Base-by-base conservation (phyloP, 257 asterid species). In the Lantana camara region DNA sequence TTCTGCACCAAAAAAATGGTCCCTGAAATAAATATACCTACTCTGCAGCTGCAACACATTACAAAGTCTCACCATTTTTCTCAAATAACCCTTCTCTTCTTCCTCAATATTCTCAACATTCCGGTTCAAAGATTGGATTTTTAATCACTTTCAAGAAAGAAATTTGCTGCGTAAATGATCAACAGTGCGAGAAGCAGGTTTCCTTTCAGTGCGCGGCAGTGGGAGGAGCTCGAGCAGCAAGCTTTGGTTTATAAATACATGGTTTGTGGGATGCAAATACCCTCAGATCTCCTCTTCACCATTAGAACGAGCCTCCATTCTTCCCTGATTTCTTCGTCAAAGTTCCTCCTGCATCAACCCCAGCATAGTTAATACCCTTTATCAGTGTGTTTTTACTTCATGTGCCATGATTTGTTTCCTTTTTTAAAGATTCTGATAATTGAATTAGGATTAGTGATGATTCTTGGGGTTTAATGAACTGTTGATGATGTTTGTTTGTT, bases 211-310 rank as follows among this genome's bases (percentile, higher is more conserved):
- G 83, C 84, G 34, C 52, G 75, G 23, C 95, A 87, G 42, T 75
- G 90, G 88, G 86, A 85, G 80, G 95, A 87, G 55, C 95, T 87
- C 48, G 92, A 87, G 60, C 87, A 82, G 59, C 95, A 87, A 69
- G 83, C 88, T 35, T 88, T 87, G 13, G 87, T 82, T 48, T 87
- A 76, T 76, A 87, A 87, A 63, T 82, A 84, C 76, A 84, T 87
- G 79, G 74, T 67, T 3, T 82, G 92, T 41, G 92, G 95, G 7
- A 75, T 80, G 71, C 86, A 88, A n/a, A 67, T 87, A 44, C 95
- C 95, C 4, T 77, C 83, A 40, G 95, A 87, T 80, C 95, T 87
- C 66, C 82, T 87, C 64, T 80, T 75, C 49, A 80, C 75, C 24
- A 75, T 84, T 66, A 78, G 78, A 80, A 76, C 80, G 47, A 78